Conservation (phyloP, 2,329 filamentous ascomycete genomes). For the Penicillium capsulatum region DNA sequence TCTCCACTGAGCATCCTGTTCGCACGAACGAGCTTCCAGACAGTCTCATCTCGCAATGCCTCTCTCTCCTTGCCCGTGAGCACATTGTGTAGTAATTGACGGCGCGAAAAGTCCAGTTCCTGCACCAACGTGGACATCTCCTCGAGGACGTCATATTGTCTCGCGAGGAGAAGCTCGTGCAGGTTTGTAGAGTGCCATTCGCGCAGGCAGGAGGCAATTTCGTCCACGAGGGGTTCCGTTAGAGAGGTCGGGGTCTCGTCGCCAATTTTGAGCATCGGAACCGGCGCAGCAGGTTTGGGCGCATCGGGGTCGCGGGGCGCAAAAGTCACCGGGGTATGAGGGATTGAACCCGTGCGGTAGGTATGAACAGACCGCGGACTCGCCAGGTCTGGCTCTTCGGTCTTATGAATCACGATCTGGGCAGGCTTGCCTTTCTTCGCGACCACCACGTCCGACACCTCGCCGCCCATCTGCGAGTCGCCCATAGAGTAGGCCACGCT, state of each 20-base stretch:
- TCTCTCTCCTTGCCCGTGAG: slow-evolving; percentile 80
- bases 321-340: slow-evolving; percentile 34
- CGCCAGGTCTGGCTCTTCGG: slow-evolving; percentile 32
- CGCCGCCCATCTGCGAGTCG: slow-evolving; percentile 23
- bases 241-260: slow-evolving; percentile 90
- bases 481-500: slow-evolving; percentile 28
- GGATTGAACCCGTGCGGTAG: slow-evolving; percentile 29
- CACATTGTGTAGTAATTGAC: slow-evolving; percentile 91
- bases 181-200: slow-evolving; percentile 99
- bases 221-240: slow-evolving; percentile 88
- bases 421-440: slow-evolving; percentile 40
- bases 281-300: slow-evolving; percentile 76
- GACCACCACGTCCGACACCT: slow-evolving; percentile 33
- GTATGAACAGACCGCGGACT: slow-evolving; percentile 31
- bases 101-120: slow-evolving; percentile 76
- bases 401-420: slow-evolving; percentile 37
- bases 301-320: slow-evolving; percentile 58
- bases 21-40: slow-evolving; percentile 90
- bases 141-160: slow-evolving; percentile 77
- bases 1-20: slow-evolving; percentile 94
- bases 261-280: slow-evolving; percentile 95
- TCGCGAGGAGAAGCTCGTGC: slow-evolving; percentile 79
- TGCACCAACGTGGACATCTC: slow-evolving; percentile 75
- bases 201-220: slow-evolving; percentile 91
- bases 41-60: slow-evolving; percentile 77